These are phyloP conservation scores for Xylariales sp. DNA, from an alignment of 2,329 filamentous ascomycete genomes.

Conservation along the genomic window DNA sequence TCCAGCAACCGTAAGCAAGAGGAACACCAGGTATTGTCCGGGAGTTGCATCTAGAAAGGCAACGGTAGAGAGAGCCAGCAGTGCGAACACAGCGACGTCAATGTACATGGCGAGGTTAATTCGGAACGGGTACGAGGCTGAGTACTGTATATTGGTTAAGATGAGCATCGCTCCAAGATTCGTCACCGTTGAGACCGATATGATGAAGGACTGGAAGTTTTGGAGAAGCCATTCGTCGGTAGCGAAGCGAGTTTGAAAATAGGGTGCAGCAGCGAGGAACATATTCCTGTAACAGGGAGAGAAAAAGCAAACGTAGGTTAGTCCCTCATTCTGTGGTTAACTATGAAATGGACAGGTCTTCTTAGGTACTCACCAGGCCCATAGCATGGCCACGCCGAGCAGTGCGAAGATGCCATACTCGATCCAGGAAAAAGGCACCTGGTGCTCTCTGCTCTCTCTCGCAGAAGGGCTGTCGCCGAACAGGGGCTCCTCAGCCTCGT, in stretches of 20 bases:
- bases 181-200: slow-evolving; percentile 79
- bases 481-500: slow-evolving; percentile 17
- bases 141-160: slow-evolving; percentile 74
- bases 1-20: slow-evolving; percentile 76
- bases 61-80: slow-evolving; percentile 77
- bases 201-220: slow-evolving; percentile 86
- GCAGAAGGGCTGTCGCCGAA: slow-evolving; percentile 16
- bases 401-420: slow-evolving; percentile 84
- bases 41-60: slow-evolving; percentile 60
- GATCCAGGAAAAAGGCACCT: slow-evolving; percentile 70
- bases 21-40: slow-evolving; percentile 69
- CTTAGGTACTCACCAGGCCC: slow-evolving; percentile 78
- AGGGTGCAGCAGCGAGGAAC: slow-evolving; percentile 92
- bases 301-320: slow-evolving; percentile 5
- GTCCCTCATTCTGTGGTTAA: slow-evolving; percentile 3
- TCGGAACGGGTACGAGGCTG: slow-evolving; percentile 82
- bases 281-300: slow-evolving; percentile 67
- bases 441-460: slow-evolving; percentile 27
- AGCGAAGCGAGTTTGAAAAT: slow-evolving; percentile 81
- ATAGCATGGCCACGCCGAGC: slow-evolving; percentile 89
- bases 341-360: no score
- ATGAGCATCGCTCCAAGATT: slow-evolving; percentile 74
- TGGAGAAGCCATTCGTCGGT: slow-evolving; percentile 65
- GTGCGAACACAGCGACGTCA: slow-evolving; percentile 70
- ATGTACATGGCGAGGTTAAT: slow-evolving; percentile 74